Base-by-base conservation (phyloP, 2,329 filamentous ascomycete species). In the Diaporthe sp. region DNA sequence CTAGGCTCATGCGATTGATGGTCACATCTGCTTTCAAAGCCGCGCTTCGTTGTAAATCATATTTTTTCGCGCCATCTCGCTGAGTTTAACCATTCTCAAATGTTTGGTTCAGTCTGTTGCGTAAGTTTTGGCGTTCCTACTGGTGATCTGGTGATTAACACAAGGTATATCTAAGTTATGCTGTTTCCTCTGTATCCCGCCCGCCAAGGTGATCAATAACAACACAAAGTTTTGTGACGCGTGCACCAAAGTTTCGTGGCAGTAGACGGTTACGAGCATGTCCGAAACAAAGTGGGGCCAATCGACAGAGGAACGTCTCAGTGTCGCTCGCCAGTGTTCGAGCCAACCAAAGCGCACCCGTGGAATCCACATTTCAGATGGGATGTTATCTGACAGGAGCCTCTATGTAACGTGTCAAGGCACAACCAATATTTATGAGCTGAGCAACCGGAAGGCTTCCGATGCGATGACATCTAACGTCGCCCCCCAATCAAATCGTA, bases 321-420 rank as follows among this genome's bases (percentile, higher is more conserved):
- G 31, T 5, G 15, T 28, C 31, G n/a, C n/a, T 68, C 46, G 65
- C 65, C 46, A 19, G 31, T 53, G 65, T 68, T 68, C 46, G 31
- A 68, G 46, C 46, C 65, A 51, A 53, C 65, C 65, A 37, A 53
- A 68, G 1, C 19, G 6, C 46, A 39, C 22, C 46, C 46, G n/a
- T 53, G 46, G 46, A 53, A 55, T 12, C 65, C 65, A 53, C 65
- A 53, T 12, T 53, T 53, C 6, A 39, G 22, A 39, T 13, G 46
- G 65, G 65, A 42, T 37, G 65, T 22, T 37, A 19, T 53, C 65
- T 68, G 31, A 53, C 65, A 53, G 46, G 65, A 68, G 65, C 5
- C 15, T 53, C 22, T 53, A 39, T 25, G 46, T 34, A 39, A 53
- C 46, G 28, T 19, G 28, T 68, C 44, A 53, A 22, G 5, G 28